phyloP scores from a whole-genome alignment of 2,329 filamentous ascomycete species.

The Bisporella sp. region DNA sequence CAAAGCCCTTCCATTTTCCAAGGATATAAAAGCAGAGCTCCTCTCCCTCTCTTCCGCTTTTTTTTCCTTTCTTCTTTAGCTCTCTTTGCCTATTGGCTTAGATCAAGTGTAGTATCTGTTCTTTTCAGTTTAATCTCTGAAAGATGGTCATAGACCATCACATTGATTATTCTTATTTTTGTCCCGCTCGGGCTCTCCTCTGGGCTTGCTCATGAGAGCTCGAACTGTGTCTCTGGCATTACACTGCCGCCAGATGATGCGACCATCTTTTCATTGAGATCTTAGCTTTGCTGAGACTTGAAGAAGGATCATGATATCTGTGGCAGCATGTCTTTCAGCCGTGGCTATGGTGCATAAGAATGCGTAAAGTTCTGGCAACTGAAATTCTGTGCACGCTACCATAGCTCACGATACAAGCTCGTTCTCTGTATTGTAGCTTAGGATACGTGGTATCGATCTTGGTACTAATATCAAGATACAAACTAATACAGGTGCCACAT shows the following conservation, averaged over 20 bases:
- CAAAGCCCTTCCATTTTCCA: background rate
- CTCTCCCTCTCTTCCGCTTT: background rate
- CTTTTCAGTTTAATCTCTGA: slow-evolving; percentile 97
- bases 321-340: too few species aligned
- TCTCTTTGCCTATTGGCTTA: slow-evolving; percentile 62
- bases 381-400: too few species aligned
- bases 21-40: too few species aligned
- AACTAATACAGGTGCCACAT: too few species aligned
- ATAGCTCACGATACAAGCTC: too few species aligned
- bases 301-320: slow-evolving; percentile 38
- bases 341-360: too few species aligned
- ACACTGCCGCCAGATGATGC: slow-evolving; percentile 70
- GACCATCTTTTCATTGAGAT: slow-evolving; percentile 52
- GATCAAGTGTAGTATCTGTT: slow-evolving; percentile 91
- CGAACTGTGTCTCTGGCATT: slow-evolving; percentile 69
- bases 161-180: slow-evolving; percentile 85
- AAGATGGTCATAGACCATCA: slow-evolving; percentile 64
- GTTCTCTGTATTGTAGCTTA: too few species aligned
- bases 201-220: slow-evolving; percentile 64
- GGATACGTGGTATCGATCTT: too few species aligned
- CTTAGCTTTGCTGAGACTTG: slow-evolving; percentile 44
- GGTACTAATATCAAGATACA: too few species aligned
- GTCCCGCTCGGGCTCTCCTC: slow-evolving; percentile 44
- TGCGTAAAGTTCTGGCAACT: too few species aligned
- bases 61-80: slow-evolving; percentile 33